Percentiles rank a stretch among this genome's conserved stretches.
These are phyloP conservation scores for Insectozyma bohioensis DNA, from an alignment of 1,139 yeast genomes.

Conservation along the genomic window DNA sequence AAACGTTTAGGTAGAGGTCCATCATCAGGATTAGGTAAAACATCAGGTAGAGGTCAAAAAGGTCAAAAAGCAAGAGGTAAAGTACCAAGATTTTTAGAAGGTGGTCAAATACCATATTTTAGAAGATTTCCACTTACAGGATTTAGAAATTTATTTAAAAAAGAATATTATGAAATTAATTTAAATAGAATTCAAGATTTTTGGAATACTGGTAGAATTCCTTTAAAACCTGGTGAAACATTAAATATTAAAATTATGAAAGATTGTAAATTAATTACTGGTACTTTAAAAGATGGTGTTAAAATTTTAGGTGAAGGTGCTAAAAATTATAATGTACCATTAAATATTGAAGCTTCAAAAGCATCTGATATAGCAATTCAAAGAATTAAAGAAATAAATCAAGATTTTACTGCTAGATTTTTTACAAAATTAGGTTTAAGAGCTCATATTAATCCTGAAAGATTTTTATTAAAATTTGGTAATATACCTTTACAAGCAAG, in stretches of 20 bases:
- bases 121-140: constrained; percentile 91
- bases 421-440: constrained; percentile 65
- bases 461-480: constrained; percentile 66
- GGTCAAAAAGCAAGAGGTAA: constrained; percentile 97
- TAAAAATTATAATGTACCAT: constrained; percentile 54
- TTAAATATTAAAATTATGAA: constrained; percentile 65
- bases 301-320: constrained; percentile 74
- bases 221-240: constrained; percentile 60
- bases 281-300: constrained; percentile 75
- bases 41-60: constrained; percentile 94
- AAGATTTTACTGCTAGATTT: constrained; percentile 66
- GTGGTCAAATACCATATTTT: constrained; percentile 96
- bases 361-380: constrained; percentile 77
- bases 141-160: constrained; percentile 56
- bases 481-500: constrained; percentile 82
- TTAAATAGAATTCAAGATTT: constrained; percentile 60
- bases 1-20: constrained; percentile 97
- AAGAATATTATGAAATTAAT: constrained; percentile 52
- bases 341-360: constrained; percentile 76
- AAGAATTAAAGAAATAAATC: constrained; percentile 65
- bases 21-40: constrained; percentile 88
- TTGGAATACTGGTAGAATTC: constrained; percentile 67
- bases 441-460: constrained; percentile 76
- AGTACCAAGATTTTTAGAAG: constrained; percentile 94
- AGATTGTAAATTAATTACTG: constrained; percentile 70